These are phyloP conservation scores for Phytophthora tubulina DNA, from an alignment of 352 stramenopile species.

Conservation along the genomic window DNA sequence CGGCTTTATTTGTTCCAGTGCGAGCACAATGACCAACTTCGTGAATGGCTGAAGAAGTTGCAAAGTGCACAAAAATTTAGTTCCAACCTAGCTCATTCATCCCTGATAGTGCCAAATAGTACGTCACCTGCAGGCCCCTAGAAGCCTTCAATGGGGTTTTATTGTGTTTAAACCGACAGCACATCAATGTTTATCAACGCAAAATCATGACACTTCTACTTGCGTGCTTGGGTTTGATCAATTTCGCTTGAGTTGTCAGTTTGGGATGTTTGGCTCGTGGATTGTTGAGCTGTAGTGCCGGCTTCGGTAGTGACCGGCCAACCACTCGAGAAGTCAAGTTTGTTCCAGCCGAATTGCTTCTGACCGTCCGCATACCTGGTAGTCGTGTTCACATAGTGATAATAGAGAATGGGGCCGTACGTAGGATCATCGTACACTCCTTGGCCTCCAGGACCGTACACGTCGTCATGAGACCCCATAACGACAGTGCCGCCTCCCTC, in stretches of 20 bases:
- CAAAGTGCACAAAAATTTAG: conserved; percentile 49
- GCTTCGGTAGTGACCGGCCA: conserved; percentile 13
- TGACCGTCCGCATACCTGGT: conserved; percentile 55
- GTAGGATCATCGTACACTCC: conserved; percentile 38
- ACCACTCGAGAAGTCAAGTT: conserved; percentile 56
- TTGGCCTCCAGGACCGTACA: conserved; percentile 33
- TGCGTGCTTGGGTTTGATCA: neutral
- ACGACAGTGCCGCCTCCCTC: conserved; percentile 33
- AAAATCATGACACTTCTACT: conserved; percentile 3
- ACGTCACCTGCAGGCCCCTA: neutral
- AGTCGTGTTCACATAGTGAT: conserved; percentile 46
- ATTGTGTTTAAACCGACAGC: neutral
- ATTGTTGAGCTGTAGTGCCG: neutral
- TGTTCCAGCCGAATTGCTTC: conserved; percentile 69
- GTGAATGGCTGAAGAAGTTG: conserved; percentile 76
- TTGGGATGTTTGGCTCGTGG: neutral
- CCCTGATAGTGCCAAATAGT: neutral
- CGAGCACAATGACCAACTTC: conserved; percentile 53
- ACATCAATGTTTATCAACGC: too few relatives aligned
- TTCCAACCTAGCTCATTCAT: neutral
- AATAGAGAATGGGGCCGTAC: conserved; percentile 32
- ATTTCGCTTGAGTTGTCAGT: neutral
- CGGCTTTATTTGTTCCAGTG: conserved; percentile 58
- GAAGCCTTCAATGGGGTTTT: too few relatives aligned
- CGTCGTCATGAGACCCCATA: conserved; percentile 23